Conservation (phyloP, 164 flowering plant species). For the Annona squamosa region DNA sequence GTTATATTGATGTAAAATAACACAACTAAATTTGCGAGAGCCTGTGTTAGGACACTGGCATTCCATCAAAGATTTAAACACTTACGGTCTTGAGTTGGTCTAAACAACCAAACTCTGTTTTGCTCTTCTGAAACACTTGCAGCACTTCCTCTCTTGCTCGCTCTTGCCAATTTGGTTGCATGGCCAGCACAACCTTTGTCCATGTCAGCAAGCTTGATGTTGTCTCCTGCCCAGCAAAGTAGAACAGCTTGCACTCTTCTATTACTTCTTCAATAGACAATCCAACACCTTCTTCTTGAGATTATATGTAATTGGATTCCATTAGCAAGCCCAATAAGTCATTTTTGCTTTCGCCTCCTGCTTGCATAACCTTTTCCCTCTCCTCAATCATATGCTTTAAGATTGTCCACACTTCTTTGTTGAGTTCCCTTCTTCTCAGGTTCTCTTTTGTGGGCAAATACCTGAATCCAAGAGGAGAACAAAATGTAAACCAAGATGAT, state of each 20-base stretch:
- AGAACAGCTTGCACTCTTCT: conserved; percentile 33
- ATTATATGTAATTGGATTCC: conserved; percentile 3
- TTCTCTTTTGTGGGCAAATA: conserved; percentile 9
- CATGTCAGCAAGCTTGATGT: conserved; percentile 37
- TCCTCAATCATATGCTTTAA: conserved; percentile 4
- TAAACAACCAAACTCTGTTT: conserved; percentile 21
- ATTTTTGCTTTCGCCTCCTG: conserved; percentile 1
- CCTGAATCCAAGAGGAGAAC: not conserved
- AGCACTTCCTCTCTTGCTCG: conserved; percentile 45
- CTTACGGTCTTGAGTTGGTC: conserved; percentile 3
- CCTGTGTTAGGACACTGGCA: too few relatives aligned
- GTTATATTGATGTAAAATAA: too few relatives aligned
- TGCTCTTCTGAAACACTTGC: conserved; percentile 14
- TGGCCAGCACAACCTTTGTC: conserved; percentile 32
- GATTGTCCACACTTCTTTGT: conserved; percentile 2
- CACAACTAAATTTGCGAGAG: too few relatives aligned
- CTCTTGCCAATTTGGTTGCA: conserved; percentile 42
- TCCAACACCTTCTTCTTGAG: not conserved
- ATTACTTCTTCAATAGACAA: conserved; percentile 3
- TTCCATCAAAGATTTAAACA: too few relatives aligned
- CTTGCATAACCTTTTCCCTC: conserved; percentile 11
- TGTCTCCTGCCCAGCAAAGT: conserved; percentile 47
- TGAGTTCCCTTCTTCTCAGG: conserved; percentile 4
- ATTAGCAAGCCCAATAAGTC: conserved; percentile 12
- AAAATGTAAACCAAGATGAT: not conserved